Percentiles rank a stretch among this genome's conserved stretches.
Evolutionary conservation across 2,329 filamentous ascomycete genomes (phyloP).

Genomic region (Pseudogymnoascus destructans): DNA sequence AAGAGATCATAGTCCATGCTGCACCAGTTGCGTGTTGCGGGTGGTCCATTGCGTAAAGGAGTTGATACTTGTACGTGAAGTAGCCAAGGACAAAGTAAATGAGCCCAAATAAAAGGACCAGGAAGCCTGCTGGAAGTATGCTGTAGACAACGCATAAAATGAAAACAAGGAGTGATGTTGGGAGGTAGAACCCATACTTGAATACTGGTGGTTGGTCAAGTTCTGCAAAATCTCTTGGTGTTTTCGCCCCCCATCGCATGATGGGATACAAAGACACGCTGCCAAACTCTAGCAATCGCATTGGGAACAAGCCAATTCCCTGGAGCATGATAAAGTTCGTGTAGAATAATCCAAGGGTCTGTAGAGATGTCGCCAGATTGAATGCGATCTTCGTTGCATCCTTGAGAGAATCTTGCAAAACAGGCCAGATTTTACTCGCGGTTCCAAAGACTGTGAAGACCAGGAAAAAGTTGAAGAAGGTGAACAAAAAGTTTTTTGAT

Average conservation of each 20-base stretch:
- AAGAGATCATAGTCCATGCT: conserved; percentile 94
- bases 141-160: conserved; percentile 95
- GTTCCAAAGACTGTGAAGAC: conserved; percentile 84
- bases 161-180: conserved; percentile 82
- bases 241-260: conserved; percentile 63
- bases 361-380: conserved; percentile 62
- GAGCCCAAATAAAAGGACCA: conserved; percentile 69
- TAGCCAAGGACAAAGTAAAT: conserved; percentile 74
- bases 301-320: conserved; percentile 83
- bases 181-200: conserved; percentile 91
- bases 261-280: conserved; percentile 75
- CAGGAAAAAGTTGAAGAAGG: conserved; percentile 97
- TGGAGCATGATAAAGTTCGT: conserved; percentile 90
- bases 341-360: conserved; percentile 70
- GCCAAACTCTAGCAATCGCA: conserved; percentile 82
- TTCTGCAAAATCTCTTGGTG: conserved; percentile 78
- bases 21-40: conserved; percentile 85
- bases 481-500: conserved; percentile 98
- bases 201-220: conserved; percentile 73
- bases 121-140: conserved; percentile 65
- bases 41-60: conserved; percentile 97
- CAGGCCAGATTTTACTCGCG: conserved; percentile 57
- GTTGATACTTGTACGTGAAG: conserved; percentile 92
- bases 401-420: conserved; percentile 59
- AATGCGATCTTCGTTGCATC: conserved; percentile 69